Evolutionary conservation across 2,329 filamentous ascomycete species (phyloP), one percentile per base, ranked within the genome.

Genomic region (Aciculosporium take): DNA sequence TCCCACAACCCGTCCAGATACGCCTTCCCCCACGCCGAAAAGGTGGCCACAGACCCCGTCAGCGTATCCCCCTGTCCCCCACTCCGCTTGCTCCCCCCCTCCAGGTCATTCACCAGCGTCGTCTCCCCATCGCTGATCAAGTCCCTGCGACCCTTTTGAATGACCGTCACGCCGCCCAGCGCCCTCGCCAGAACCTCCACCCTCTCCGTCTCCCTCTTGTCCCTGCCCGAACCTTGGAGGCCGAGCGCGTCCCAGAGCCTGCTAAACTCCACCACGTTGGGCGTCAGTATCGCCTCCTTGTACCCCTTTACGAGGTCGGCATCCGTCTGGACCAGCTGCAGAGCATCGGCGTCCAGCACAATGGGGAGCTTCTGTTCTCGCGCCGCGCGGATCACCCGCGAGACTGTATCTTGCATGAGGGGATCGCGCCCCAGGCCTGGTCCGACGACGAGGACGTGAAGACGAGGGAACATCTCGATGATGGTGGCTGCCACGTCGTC

Each of bases 1-100:
- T 75, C 69, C 89, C 89, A 96, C 4, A 95, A 61, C 23, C 71
- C 70, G 44, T 94, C 84, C 41, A 86, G 68, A 60, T 98, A 98
- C 18, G 86, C 86, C 57, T 79, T 80, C 46, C 89, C 72, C 79
- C 89, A 98, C 1, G 77, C 88, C 48, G 96, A 62, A 50, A 98
- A 77, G 3, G 91, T 96, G 1, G 84, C 91, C 49, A 98, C 66
- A 27, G 79, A 79, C 1, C 91, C 91, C 0, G 91, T 96, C 49
- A 98, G 66, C 4, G 91, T 96, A 63, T 98, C 91, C 2, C 91
- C 91, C 63, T 98, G 91, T 0, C 91, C 91, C 37, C 89, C 91
- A 44, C 84, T 89, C 49, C 91, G 72, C 74, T 98, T 98, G 59
- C 78, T 63, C 1, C 89, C 89, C 7, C 91, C 91, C 53, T 76